Conservation (phyloP, 2,329 filamentous ascomycete genomes). For the Hypoxylon sp. region DNA sequence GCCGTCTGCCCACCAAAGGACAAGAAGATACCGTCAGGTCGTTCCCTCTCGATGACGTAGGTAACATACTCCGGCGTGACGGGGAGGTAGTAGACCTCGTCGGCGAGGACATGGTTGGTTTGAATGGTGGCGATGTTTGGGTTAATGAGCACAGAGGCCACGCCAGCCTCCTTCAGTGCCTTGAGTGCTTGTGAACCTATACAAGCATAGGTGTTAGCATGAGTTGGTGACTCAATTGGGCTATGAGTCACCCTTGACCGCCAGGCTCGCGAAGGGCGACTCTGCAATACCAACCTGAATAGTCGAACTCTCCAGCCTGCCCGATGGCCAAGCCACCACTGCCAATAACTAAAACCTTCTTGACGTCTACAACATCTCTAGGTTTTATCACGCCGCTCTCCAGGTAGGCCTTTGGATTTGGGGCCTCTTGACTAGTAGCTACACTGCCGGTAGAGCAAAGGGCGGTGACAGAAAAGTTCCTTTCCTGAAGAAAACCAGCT, state of each 20-base stretch:
- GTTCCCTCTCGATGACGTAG: conserved; percentile 96
- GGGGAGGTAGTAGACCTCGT: conserved; percentile 98
- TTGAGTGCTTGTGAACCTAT: conserved; percentile 95
- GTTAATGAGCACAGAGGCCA: conserved; percentile 93
- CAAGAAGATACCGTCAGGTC: conserved; percentile 96
- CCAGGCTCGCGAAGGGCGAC: conserved; percentile 31
- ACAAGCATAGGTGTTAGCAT: conserved; percentile 44
- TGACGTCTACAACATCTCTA: conserved; percentile 85
- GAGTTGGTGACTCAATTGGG: conserved; percentile 14
- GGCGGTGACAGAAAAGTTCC: conserved; percentile 64
- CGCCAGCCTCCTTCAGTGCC: conserved; percentile 94
- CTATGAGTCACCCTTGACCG: conserved; percentile 47
- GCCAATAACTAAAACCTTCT: conserved; percentile 97
- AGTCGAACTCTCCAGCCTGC: conserved; percentile 98
- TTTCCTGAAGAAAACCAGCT: conserved; percentile 59
- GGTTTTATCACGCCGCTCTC: conserved; percentile 89
- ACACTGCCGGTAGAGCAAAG: conserved; percentile 57
- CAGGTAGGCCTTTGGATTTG: conserved; percentile 88
- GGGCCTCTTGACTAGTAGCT: conserved; percentile 74
- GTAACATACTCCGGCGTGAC: conserved; percentile 98
- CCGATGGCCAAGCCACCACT: conserved; percentile 96
- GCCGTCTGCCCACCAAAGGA: conserved; percentile 98
- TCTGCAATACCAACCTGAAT: conserved; percentile 80
- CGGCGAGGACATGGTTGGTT: conserved; percentile 94
- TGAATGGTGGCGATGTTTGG: conserved; percentile 99